Conservation (phyloP, 768 basidiomycete species). For the Boletus fagicola region DNA sequence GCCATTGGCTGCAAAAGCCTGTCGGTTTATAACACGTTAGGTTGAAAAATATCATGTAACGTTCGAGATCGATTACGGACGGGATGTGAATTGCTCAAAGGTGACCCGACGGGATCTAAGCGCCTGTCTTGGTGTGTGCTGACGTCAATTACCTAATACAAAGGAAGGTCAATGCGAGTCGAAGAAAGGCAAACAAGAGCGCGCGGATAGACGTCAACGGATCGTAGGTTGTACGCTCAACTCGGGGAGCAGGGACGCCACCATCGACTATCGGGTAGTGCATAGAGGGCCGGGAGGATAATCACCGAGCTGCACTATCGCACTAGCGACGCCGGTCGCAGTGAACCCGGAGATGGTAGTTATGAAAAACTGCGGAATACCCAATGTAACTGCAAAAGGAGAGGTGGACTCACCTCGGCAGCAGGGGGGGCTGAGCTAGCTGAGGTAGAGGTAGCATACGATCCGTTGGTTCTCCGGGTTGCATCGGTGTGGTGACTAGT, state of each 20-base stretch:
- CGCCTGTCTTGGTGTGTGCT: constrained; percentile 8
- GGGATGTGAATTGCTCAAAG: constrained; percentile 10
- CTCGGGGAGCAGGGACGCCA: background rate
- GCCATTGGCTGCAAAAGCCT: constrained; percentile 7
- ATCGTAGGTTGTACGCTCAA: background rate
- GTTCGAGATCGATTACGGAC: constrained; percentile 19
- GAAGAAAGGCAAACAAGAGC: constrained; percentile 14
- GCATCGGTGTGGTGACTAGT: constrained; percentile 27
- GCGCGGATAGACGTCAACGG: constrained; percentile 3
- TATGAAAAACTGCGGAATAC: constrained; percentile 13
- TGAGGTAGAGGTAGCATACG: constrained; percentile 24
- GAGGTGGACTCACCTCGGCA: constrained; percentile 22
- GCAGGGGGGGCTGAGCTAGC: constrained; percentile 21
- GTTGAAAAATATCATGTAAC: constrained; percentile 9
- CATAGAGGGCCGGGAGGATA: constrained; percentile 13
- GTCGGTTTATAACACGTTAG: constrained; percentile 26
- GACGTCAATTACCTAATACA: constrained; percentile 33
- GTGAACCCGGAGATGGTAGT: constrained; percentile 14
- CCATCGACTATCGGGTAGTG: background rate
- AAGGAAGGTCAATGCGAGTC: constrained; percentile 6
- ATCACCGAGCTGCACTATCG: constrained; percentile 23
- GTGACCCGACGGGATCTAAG: constrained; percentile 15
- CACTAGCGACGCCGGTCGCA: constrained; percentile 13
- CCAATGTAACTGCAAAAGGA: constrained; percentile 7
- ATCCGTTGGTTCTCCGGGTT: constrained; percentile 25